Conservation (phyloP, 2,329 filamentous ascomycete species). For the Neonectria ditissima region DNA sequence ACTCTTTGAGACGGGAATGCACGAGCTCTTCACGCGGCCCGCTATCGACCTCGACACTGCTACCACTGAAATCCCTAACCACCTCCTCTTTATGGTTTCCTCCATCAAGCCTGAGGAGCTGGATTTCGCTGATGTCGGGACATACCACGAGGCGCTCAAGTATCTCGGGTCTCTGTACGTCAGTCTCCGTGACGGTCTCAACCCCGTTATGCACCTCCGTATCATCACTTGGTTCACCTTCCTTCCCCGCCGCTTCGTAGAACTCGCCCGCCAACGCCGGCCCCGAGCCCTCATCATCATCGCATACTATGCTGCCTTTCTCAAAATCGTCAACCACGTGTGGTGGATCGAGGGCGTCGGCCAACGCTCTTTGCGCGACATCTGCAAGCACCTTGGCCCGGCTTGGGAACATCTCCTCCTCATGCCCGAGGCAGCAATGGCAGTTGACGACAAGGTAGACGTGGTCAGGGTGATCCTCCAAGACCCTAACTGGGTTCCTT, state of each 20-base stretch:
- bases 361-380: slow-evolving; percentile 59
- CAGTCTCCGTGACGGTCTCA: slow-evolving; percentile 59
- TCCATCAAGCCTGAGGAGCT: slow-evolving; percentile 57
- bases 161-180: slow-evolving; percentile 65
- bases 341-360: slow-evolving; percentile 66
- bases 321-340: slow-evolving; percentile 55
- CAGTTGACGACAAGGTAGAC: slow-evolving; percentile 48
- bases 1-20: slow-evolving; percentile 57
- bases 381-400: slow-evolving; percentile 54
- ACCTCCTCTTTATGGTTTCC: slow-evolving; percentile 62
- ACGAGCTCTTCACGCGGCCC: slow-evolving; percentile 62
- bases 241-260: slow-evolving; percentile 57
- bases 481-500: slow-evolving; percentile 56
- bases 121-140: slow-evolving; percentile 53
- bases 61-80: slow-evolving; percentile 56
- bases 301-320: slow-evolving; percentile 64
- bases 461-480: slow-evolving; percentile 58
- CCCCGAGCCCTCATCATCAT: slow-evolving; percentile 64
- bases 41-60: slow-evolving; percentile 59
- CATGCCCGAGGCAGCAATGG: slow-evolving; percentile 55
- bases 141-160: slow-evolving; percentile 61
- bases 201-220: slow-evolving; percentile 59
- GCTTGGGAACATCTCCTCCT: slow-evolving; percentile 57
- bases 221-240: slow-evolving; percentile 67
- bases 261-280: slow-evolving; percentile 55